Conservation (phyloP, 1,284 basidiomycete genomes). For the Cryptococcus sp. region DNA sequence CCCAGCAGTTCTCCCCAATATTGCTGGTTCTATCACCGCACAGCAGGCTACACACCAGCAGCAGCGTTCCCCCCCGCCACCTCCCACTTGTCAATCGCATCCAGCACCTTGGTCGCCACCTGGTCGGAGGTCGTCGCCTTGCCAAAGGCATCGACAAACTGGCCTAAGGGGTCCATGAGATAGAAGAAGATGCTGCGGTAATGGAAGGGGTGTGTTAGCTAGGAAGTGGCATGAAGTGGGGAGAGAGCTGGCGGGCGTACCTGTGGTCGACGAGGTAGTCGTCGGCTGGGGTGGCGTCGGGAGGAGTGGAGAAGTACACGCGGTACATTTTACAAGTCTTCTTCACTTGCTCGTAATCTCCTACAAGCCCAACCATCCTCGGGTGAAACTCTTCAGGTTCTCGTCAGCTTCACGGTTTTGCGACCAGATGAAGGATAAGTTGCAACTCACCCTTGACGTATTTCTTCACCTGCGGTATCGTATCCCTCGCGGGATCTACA, state of each 20-base stretch:
- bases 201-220: background rate
- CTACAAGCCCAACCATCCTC: slow-evolving; percentile 80
- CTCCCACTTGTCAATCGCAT: slow-evolving; percentile 56
- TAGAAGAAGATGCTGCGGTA: slow-evolving; percentile 84
- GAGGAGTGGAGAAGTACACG: slow-evolving; percentile 98
- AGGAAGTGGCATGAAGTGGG: background rate
- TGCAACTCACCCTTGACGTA: slow-evolving; percentile 53
- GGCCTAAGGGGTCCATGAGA: slow-evolving; percentile 92
- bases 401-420: background rate
- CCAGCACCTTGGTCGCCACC: slow-evolving; percentile 57
- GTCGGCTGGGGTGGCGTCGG: slow-evolving; percentile 64
- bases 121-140: slow-evolving; percentile 72
- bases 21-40: background rate
- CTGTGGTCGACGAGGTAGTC: slow-evolving; percentile 95
- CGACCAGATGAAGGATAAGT: background rate
- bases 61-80: slow-evolving; percentile 45
- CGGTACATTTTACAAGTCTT: slow-evolving; percentile 89
- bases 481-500: slow-evolving; percentile 92
- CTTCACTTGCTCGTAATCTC: slow-evolving; percentile 81
- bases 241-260: slow-evolving; percentile 24
- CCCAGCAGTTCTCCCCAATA: too few species aligned
- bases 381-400: slow-evolving; percentile 78
- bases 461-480: slow-evolving; percentile 56
- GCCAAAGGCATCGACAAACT: slow-evolving; percentile 96
- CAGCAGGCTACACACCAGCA: slow-evolving; percentile 28